These are phyloP conservation scores for Spergularia marina DNA, from an alignment of 148 eudicot genomes.

Conservation along the genomic window DNA sequence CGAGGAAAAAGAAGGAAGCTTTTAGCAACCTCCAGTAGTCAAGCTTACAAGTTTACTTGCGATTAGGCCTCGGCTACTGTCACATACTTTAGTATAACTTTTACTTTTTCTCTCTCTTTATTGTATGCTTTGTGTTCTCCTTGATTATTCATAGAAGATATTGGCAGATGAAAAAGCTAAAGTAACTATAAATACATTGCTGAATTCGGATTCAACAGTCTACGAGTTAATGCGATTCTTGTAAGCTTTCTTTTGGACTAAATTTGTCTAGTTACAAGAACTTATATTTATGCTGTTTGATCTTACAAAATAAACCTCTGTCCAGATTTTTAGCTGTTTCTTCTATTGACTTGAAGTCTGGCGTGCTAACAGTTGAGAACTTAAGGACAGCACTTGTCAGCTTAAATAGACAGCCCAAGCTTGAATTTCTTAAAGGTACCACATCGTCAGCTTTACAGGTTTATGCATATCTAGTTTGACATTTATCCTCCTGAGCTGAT, in stretches of 20 bases:
- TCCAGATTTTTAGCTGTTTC: constrained; percentile 72
- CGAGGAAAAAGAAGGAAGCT: too few relatives aligned
- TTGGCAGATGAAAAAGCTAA: constrained; percentile 61
- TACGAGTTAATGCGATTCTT: constrained; percentile 70
- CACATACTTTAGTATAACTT: background rate
- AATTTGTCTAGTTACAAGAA: background rate
- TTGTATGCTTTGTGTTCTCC: constrained; percentile 26
- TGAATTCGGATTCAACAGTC: constrained; percentile 64
- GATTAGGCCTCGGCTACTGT: background rate
- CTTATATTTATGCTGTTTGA: background rate
- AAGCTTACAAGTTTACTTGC: background rate
- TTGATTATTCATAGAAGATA: constrained; percentile 59
- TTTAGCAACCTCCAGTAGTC: too few relatives aligned
- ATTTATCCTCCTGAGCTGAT: background rate
- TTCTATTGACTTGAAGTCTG: constrained; percentile 61
- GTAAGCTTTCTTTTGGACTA: constrained; percentile 44
- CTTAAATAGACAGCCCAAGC: constrained; percentile 69
- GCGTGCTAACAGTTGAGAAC: constrained; percentile 61
- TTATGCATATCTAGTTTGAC: background rate
- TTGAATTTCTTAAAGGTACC: constrained; percentile 69
- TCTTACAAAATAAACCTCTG: constrained; percentile 1
- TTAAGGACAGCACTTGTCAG: constrained; percentile 54
- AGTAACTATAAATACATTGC: constrained; percentile 45
- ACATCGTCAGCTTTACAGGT: background rate
- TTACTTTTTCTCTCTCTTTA: background rate